These are phyloP conservation scores for Fragaria nilgerrensis DNA, from an alignment of 306 rosid genomes.

Conservation along the genomic window DNA sequence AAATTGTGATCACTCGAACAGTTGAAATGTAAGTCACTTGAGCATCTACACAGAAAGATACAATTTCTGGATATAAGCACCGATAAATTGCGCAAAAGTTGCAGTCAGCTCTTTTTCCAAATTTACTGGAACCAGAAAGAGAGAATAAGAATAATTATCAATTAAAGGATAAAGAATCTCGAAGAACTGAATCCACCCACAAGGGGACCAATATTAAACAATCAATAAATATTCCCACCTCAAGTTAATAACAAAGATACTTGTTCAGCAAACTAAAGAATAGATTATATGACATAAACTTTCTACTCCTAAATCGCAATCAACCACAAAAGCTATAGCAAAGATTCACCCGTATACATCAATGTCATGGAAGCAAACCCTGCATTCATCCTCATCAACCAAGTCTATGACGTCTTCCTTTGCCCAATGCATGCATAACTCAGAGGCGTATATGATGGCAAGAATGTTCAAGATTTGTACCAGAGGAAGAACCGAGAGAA, in stretches of 20 bases:
- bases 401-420: conserved; percentile 31
- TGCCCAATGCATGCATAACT: conserved; percentile 33
- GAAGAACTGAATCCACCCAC: conserved; percentile 8
- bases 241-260: conserved; percentile 14
- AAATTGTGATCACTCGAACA: no score
- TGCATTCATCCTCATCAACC: conserved; percentile 16
- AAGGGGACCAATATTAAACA: conserved; percentile 1
- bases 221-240: neutral
- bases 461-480: conserved; percentile 17
- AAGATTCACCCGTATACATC: conserved; percentile 27
- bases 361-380: conserved; percentile 34
- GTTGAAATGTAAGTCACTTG: no score
- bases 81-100: no score
- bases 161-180: neutral
- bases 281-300: conserved; percentile 11
- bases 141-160: no score
- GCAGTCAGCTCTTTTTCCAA: no score
- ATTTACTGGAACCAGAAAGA: no score
- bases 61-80: no score
- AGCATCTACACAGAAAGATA: no score
- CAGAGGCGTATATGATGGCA: conserved; percentile 31
- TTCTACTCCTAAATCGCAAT: conserved; percentile 34
- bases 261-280: conserved; percentile 28
- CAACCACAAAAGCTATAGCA: conserved; percentile 34
- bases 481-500: conserved; percentile 1